Conservation (phyloP, 1,284 basidiomycete genomes). For the Grifola frondosa region DNA sequence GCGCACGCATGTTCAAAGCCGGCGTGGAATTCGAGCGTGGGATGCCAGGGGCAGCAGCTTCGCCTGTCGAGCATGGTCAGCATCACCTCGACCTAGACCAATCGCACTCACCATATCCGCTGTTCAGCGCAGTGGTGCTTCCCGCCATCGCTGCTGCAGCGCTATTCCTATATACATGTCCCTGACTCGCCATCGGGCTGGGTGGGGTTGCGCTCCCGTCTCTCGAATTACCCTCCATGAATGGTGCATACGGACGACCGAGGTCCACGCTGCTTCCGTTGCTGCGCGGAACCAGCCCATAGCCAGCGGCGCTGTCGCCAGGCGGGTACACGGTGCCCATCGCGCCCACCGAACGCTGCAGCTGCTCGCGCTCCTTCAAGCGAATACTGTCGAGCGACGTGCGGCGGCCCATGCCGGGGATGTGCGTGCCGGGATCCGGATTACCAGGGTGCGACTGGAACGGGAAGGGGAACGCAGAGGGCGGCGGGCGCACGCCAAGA, state of each 20-base stretch:
- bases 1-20: constrained; percentile 54
- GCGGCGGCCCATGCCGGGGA: constrained; percentile 39
- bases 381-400: constrained; percentile 37
- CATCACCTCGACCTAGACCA: constrained; percentile 1
- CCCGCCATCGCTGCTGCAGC: constrained; percentile 40
- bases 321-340: constrained; percentile 16
- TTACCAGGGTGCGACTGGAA: constrained; percentile 64
- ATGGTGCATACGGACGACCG: constrained; percentile 51
- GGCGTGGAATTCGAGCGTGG: constrained; percentile 38
- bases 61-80: constrained; percentile 4
- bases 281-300: constrained; percentile 15
- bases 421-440: constrained; percentile 48
- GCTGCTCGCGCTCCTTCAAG: constrained; percentile 16
- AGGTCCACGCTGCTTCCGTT: constrained; percentile 20
- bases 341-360: constrained; percentile 8
- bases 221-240: constrained; percentile 38
- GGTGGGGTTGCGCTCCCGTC: constrained; percentile 27
- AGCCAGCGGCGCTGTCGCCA: constrained; percentile 13
- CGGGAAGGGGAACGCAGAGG: constrained; percentile 53
- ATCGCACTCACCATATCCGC: constrained; percentile 15
- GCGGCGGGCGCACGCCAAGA: constrained; percentile 15
- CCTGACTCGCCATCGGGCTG: constrained; percentile 31
- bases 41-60: constrained; percentile 27
- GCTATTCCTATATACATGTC: constrained; percentile 43
- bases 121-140: constrained; percentile 19